A percentile compares a stretch with the other conserved stretches of the same genome.
Conservation (phyloP, 768 basidiomycete species). For the Myochromella boudieri region DNA sequence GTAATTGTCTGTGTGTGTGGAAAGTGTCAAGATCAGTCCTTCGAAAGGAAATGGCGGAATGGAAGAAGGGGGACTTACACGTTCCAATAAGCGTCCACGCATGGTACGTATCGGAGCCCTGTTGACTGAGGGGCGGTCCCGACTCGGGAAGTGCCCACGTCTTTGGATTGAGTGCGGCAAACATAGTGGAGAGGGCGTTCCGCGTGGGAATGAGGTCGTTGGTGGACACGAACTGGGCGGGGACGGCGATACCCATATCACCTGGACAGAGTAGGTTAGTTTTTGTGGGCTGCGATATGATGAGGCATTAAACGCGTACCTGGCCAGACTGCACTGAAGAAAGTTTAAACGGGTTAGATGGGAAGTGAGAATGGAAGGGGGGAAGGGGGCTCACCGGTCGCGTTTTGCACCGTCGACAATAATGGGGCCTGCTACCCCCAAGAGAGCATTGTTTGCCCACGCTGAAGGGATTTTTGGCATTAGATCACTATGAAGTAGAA, state of each 20-base stretch:
- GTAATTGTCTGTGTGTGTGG: slow-evolving; percentile 44
- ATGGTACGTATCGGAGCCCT: slow-evolving; percentile 55
- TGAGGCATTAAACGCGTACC: slow-evolving; percentile 27
- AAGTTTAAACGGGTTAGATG: not conserved
- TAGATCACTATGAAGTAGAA: not conserved
- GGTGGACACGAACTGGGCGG: slow-evolving; percentile 60
- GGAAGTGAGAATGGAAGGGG: too few relatives aligned
- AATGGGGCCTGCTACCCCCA: slow-evolving; percentile 58
- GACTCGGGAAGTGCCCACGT: slow-evolving; percentile 60
- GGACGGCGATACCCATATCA: slow-evolving; percentile 65
- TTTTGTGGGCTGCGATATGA: not conserved
- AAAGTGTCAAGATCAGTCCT: not conserved
- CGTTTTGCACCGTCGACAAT: slow-evolving; percentile 64
- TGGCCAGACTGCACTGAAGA: slow-evolving; percentile 54
- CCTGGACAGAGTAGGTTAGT: slow-evolving; percentile 25
- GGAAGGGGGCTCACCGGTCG: slow-evolving; percentile 37
- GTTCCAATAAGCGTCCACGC: slow-evolving; percentile 63
- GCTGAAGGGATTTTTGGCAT: slow-evolving; percentile 23
- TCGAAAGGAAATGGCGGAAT: too few relatives aligned
- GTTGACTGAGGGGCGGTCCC: slow-evolving; percentile 45
- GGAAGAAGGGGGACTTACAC: slow-evolving; percentile 25
- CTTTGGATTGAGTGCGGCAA: slow-evolving; percentile 46
- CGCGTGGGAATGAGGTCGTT: slow-evolving; percentile 55
- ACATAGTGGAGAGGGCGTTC: slow-evolving; percentile 61
- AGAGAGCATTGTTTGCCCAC: slow-evolving; percentile 55